These are phyloP conservation scores for Funneliformis caledonium DNA, from an alignment of 371 early-diverging fungal genomes.

Conservation along the genomic window DNA sequence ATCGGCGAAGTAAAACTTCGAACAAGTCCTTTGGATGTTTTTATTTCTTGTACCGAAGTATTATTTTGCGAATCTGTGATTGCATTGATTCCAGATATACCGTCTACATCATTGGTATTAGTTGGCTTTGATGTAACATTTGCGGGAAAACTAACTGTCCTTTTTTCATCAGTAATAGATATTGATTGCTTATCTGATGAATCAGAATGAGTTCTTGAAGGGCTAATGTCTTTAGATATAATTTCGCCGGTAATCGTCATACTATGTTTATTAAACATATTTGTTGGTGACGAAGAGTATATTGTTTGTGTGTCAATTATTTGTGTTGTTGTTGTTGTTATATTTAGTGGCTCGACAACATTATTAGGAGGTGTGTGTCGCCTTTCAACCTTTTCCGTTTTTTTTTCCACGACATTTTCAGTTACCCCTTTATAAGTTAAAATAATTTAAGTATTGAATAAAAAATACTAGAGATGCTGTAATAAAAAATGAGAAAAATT, in stretches of 20 bases:
- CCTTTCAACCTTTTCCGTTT: conserved; percentile 23
- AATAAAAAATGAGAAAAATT: not conserved
- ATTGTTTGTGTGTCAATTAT: not conserved
- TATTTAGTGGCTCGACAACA: conserved; percentile 36
- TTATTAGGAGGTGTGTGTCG: conserved; percentile 26
- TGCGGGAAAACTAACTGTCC: conserved; percentile 16
- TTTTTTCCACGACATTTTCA: conserved; percentile 7
- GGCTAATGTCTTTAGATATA: not conserved
- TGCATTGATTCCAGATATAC: not conserved
- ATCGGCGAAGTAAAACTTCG: conserved; percentile 23
- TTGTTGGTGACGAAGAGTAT: not conserved
- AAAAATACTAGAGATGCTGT: not conserved
- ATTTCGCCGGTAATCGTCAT: not conserved
- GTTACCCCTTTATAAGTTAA: not conserved
- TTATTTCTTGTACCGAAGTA: not conserved
- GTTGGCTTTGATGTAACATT: not conserved
- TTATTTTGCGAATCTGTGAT: not conserved
- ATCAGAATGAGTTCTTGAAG: conserved; percentile 1
- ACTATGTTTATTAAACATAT: not conserved
- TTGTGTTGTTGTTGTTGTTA: not conserved
- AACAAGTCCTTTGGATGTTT: not conserved
- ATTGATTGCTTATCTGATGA: not conserved
- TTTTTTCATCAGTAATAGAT: not conserved
- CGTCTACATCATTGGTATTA: not conserved
- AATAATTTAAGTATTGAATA: not conserved